These are phyloP conservation scores for Naganishia randhawae DNA, from an alignment of 768 basidiomycete genomes.

Conservation along the genomic window DNA sequence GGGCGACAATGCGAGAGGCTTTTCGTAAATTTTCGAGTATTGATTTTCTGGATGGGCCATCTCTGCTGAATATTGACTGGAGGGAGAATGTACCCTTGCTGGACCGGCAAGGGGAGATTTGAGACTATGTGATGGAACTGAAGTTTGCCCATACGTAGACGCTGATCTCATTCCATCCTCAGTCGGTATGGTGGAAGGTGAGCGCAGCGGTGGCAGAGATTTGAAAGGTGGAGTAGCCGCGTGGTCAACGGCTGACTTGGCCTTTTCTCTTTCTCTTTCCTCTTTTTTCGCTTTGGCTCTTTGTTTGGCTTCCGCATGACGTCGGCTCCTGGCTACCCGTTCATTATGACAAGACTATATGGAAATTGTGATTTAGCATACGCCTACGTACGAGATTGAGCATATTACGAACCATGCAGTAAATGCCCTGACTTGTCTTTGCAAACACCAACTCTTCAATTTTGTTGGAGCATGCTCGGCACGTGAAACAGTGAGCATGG, in stretches of 20 bases:
- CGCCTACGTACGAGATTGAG: neutral
- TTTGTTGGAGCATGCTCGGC: slow-evolving; percentile 85
- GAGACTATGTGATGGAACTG: neutral
- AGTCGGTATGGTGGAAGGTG: neutral
- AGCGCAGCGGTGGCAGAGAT: neutral
- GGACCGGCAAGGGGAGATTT: neutral
- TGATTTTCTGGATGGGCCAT: neutral
- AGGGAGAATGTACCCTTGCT: slow-evolving; percentile 1
- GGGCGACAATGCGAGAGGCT: slow-evolving; percentile 7
- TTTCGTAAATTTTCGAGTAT: neutral
- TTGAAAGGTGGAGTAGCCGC: neutral
- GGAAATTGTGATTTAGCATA: neutral
- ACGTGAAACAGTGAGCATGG: slow-evolving; percentile 98
- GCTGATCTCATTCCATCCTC: neutral
- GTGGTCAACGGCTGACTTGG: slow-evolving; percentile 21
- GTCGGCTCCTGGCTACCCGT: slow-evolving; percentile 85
- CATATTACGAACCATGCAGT: slow-evolving; percentile 59
- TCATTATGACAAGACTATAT: slow-evolving; percentile 90
- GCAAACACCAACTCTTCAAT: slow-evolving; percentile 99
- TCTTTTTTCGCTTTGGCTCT: slow-evolving; percentile 57
- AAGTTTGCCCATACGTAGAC: neutral
- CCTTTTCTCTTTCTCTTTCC: slow-evolving; percentile 37
- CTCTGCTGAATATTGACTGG: neutral
- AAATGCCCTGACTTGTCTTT: slow-evolving; percentile 95
- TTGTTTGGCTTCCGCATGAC: slow-evolving; percentile 79